Base-by-base conservation (phyloP, 306 rosid genomes). In the Trichosanthes cucumerina region DNA sequence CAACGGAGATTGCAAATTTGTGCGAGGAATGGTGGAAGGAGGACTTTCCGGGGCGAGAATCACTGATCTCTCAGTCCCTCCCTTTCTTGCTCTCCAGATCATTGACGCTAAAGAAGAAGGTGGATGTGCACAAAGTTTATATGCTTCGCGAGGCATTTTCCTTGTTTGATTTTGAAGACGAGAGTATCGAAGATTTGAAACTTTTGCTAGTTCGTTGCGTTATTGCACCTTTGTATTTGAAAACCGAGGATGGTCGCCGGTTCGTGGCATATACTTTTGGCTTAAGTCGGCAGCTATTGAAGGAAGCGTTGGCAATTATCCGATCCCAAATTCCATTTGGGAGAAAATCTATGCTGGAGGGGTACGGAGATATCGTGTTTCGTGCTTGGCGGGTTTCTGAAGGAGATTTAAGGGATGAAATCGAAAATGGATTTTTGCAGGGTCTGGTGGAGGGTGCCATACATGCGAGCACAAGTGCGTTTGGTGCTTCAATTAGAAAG, bases 21-120 rank as follows among this genome's bases (percentile, higher is more conserved):
- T 92, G 97, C 52, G 96, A 88, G 79, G 92, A 86, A 74, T 94
- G 98, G 97, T 94, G 98, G 98, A 94, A 89, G 93, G 90, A 82
- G 84, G 85, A 84, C 76, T 64, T 89, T 4, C 87, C 87, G 0
- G 91, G 92, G 2, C 78, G 86, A 21, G 98, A 95, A 68, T 78
- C 82, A 21, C 71, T 95, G 84, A 92, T 95, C 38, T 85, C 98
- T 9, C 98, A 89, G 89, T 84, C 87, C 16, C 89, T 95, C 1
- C 93, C 97, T 1, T 91, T 88, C 78, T 72, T 95, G 38, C 82
- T 95, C 24, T 81, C 97, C 19, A 84, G 89, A 64, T 91, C 97
- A 19, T 80, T 95, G 80, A 87, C 92, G 0, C 75, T 86, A 80
- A 85, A 81, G 83, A 92, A 86, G 90, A 92, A 95, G 85, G 91